Percentiles rank a stretch among this genome's conserved stretches.
These are phyloP conservation scores for Ettlia oleoabundans DNA, from an alignment of 139 green algal genomes.

Conservation along the genomic window DNA sequence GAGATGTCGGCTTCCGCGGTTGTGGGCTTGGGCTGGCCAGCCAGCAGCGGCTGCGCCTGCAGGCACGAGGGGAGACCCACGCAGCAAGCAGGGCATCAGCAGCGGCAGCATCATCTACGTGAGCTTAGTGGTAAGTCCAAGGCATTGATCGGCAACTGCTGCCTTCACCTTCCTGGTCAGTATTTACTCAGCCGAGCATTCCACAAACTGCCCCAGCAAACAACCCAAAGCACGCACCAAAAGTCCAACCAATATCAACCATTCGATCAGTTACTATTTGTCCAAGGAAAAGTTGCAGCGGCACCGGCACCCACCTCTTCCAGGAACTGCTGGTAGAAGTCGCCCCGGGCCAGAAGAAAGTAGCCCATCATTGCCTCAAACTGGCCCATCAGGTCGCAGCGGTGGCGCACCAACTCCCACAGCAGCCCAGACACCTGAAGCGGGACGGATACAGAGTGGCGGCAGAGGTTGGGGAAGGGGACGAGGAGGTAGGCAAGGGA, in stretches of 20 bases:
- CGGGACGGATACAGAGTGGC: background rate
- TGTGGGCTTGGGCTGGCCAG: slow-evolving; percentile 52
- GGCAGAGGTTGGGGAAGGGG: too few species aligned
- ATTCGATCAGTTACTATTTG: too few species aligned
- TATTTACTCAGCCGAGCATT: too few species aligned
- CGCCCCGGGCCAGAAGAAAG: slow-evolving; percentile 80
- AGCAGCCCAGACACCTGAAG: slow-evolving; percentile 66
- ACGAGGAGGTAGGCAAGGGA: background rate
- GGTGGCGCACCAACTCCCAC: slow-evolving; percentile 80
- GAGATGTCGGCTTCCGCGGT: slow-evolving; percentile 72
- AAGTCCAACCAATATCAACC: too few species aligned
- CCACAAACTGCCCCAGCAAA: too few species aligned
- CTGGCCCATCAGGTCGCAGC: slow-evolving; percentile 74
- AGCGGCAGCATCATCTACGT: too few species aligned
- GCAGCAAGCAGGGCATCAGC: too few species aligned
- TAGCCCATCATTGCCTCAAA: slow-evolving; percentile 83
- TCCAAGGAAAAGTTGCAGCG: too few species aligned
- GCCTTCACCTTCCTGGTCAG: too few species aligned
- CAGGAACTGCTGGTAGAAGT: slow-evolving; percentile 88
- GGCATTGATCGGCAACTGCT: too few species aligned
- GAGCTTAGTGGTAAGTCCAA: too few species aligned
- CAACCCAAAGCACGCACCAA: too few species aligned
- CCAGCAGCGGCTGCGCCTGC: slow-evolving; percentile 62
- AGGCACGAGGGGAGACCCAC: background rate
- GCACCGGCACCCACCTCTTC: slow-evolving; percentile 54